Percentiles rank a stretch among this genome's conserved stretches.
Evolutionary conservation across 306 rosid genomes (phyloP).

Genomic region (Quercus wislizeni): DNA sequence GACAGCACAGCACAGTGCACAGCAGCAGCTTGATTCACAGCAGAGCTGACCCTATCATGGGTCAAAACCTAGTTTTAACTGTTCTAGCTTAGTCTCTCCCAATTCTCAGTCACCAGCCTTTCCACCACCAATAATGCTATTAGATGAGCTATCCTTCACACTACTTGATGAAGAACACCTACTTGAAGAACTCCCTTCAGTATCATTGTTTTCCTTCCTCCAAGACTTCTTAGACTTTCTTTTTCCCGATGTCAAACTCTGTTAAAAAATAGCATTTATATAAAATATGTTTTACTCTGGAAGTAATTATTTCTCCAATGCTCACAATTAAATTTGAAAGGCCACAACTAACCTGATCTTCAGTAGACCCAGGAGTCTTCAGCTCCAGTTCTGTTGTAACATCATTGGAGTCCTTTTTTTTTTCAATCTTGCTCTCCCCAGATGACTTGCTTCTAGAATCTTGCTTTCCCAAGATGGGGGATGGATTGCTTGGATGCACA

Average conservation of each 20-base stretch:
- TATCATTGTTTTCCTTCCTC: slow-evolving; percentile 39
- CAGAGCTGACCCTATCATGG: too few relatives aligned
- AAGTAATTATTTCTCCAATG: not conserved
- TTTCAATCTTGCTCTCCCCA: slow-evolving; percentile 53
- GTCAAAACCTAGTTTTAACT: slow-evolving; percentile 1
- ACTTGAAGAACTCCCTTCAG: slow-evolving; percentile 61
- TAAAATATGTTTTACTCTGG: slow-evolving; percentile 11
- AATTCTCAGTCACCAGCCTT: slow-evolving; percentile 42
- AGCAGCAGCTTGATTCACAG: too few relatives aligned
- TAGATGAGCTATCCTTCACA: slow-evolving; percentile 70
- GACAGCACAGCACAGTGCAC: too few relatives aligned
- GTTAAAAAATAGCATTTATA: slow-evolving; percentile 18
- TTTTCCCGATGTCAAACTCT: slow-evolving; percentile 55
- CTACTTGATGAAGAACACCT: slow-evolving; percentile 67
- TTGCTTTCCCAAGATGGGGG: slow-evolving; percentile 47
- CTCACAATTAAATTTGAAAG: not conserved
- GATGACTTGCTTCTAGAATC: slow-evolving; percentile 51
- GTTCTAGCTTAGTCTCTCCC: slow-evolving; percentile 7
- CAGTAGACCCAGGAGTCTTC: slow-evolving; percentile 73
- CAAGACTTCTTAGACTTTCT: slow-evolving; percentile 41
- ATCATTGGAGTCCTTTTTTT: slow-evolving; percentile 48
- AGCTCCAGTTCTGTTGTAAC: slow-evolving; percentile 68
- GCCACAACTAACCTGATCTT: slow-evolving; percentile 60
- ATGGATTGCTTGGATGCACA: slow-evolving; percentile 46
- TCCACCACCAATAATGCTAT: slow-evolving; percentile 48